Evolutionary conservation across 1,284 basidiomycete genomes (phyloP), one percentile per base, ranked within the genome.

Genomic region (Cryptococcus jaspeensis): DNA sequence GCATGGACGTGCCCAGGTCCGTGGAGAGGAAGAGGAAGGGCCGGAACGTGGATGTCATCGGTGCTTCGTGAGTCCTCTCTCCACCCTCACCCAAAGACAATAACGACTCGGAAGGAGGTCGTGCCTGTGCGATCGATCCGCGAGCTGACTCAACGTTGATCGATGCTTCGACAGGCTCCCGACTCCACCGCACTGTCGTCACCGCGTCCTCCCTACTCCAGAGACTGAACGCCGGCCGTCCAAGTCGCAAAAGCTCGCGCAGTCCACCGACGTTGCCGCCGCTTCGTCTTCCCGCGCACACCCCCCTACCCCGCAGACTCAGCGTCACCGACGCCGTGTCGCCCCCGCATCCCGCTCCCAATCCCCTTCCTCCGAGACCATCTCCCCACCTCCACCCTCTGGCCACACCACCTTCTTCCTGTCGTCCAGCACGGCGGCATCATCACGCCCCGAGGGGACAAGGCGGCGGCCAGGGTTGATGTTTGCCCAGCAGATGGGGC

Each of bases 231-330:
- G 65, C 22, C 62, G 70, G 48, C 60, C 56, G 13, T 43, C 44
- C 22, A 53, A 50, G 32, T 45, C 28, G 38, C 55, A 40, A n/a
- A 65, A 63, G 58, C 32, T 44, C 36, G 52, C 49, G 18, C 41
- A 51, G 28, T 32, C 28, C 28, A 32, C 28, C 28, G 28, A 32
- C 9, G 28, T 9, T 32, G 20, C 49, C 9, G 50, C 57, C 43
- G 16, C 22, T 35, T 43, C 51, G 51, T n/a, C 50, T 77, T 82
- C 80, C 81, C 63, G 72, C 46, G 28, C 28, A 71, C 76, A 25
- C 65, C 80, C 80, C 1, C 85, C 85, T 15, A 73, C 77, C 5
- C 80, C 81, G 80, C 84, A 87, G 16, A 81, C 80, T 9, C 81
- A 73, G 8, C 84, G 84, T 16, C 80, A 69, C 16, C 63, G 66